phyloP scores from a whole-genome alignment of 2,329 filamentous ascomycete genomes.

The Celoporthe dispersa region DNA sequence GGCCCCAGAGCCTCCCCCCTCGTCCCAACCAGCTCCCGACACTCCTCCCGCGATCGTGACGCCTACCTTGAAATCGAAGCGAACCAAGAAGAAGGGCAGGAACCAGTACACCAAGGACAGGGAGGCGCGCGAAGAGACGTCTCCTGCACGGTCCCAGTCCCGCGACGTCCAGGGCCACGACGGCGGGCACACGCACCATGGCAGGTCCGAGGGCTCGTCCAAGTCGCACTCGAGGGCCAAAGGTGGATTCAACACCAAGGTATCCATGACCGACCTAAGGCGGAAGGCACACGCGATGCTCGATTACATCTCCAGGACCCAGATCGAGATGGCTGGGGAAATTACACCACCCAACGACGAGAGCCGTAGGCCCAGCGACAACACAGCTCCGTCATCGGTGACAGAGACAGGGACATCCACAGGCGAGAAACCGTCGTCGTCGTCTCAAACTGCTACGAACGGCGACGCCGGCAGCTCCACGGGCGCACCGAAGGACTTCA shows the following conservation, averaged over 20 bases:
- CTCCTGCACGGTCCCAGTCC: conserved; percentile 58
- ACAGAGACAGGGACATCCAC: conserved; percentile 29
- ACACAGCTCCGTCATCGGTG: conserved; percentile 31
- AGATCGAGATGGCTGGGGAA: conserved; percentile 81
- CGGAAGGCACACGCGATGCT: conserved; percentile 82
- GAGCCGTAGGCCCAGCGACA: conserved; percentile 42
- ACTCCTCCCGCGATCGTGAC: conserved; percentile 49
- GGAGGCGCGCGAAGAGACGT: conserved; percentile 61
- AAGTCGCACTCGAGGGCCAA: conserved; percentile 54
- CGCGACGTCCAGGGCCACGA: conserved; percentile 58
- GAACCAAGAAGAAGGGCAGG: conserved; percentile 71
- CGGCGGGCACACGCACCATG: conserved; percentile 40
- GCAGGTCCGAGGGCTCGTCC: conserved; percentile 36
- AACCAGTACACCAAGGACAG: conserved; percentile 85
- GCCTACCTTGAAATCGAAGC: conserved; percentile 63
- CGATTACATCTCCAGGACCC: conserved; percentile 87
- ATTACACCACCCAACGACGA: conserved; percentile 48
- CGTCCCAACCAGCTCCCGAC: conserved; percentile 52
- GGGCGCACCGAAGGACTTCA: conserved; percentile 61
- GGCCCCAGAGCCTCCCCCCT: conserved; percentile 47
- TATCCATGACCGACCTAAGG: conserved; percentile 88
- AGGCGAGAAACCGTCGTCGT: conserved; percentile 31
- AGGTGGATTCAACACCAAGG: conserved; percentile 64
- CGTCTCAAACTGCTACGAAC: conserved; percentile 32
- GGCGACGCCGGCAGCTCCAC: conserved; percentile 37